Percentiles rank a stretch among this genome's conserved stretches.
Conservation (phyloP, 1,284 basidiomycete genomes). For the Athelia sp. region DNA sequence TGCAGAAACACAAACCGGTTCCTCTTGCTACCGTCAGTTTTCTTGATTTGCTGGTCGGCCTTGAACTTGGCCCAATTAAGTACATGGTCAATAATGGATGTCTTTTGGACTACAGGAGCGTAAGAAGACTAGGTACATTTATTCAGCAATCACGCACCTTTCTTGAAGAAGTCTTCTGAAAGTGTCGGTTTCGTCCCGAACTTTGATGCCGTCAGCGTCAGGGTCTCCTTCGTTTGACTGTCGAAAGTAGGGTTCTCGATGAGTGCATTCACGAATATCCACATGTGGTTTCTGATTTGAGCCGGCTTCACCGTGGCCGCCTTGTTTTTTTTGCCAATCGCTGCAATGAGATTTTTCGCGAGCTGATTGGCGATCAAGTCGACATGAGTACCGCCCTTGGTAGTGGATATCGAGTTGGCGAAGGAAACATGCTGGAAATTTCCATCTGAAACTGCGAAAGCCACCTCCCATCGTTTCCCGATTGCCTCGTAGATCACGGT, state of each 20-base stretch:
- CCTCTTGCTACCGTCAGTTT: slow-evolving; percentile 93
- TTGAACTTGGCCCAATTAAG: slow-evolving; percentile 96
- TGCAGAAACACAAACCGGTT: slow-evolving; percentile 50
- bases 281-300: slow-evolving; percentile 97
- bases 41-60: slow-evolving; percentile 94
- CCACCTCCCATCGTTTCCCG: slow-evolving; percentile 90
- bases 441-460: slow-evolving; percentile 91
- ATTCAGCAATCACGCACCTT: slow-evolving; percentile 49
- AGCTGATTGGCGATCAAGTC: slow-evolving; percentile 86
- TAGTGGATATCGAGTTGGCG: slow-evolving; percentile 97
- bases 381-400: slow-evolving; percentile 96
- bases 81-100: slow-evolving; percentile 89
- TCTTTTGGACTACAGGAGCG: slow-evolving; percentile 68
- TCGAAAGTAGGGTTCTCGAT: slow-evolving; percentile 99
- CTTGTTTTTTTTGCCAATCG: slow-evolving; percentile 96
- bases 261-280: slow-evolving; percentile 96
- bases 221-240: slow-evolving; percentile 97
- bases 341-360: slow-evolving; percentile 75
- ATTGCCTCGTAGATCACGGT: slow-evolving; percentile 82
- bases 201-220: slow-evolving; percentile 86
- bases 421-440: slow-evolving; percentile 94
- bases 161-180: slow-evolving; percentile 94
- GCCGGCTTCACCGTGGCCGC: slow-evolving; percentile 86
- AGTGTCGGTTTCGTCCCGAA: slow-evolving; percentile 86
- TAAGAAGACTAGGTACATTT: not conserved